These are phyloP conservation scores for Populus hybrid DNA, from an alignment of 441 rosid species.

Conservation along the genomic window DNA sequence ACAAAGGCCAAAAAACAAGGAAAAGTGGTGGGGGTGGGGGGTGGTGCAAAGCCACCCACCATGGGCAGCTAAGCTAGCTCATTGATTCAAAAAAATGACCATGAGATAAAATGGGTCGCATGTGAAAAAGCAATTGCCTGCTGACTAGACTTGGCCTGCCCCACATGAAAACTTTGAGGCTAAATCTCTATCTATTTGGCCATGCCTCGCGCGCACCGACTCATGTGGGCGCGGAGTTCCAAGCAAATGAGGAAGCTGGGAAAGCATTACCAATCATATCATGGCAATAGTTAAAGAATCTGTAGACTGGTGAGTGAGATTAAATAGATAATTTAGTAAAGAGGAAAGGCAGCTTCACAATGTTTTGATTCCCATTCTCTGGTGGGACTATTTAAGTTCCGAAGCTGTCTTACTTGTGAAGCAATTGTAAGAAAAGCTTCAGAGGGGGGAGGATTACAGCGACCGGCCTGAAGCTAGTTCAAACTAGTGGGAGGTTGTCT, in stretches of 20 bases:
- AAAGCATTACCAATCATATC: no score
- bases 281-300: no score
- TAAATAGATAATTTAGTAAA: neutral
- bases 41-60: constrained; percentile 14
- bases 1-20: constrained; percentile 14
- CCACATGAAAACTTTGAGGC: neutral
- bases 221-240: no score
- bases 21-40: constrained; percentile 1
- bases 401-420: neutral
- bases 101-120: constrained; percentile 33
- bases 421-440: neutral
- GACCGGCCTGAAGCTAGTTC: constrained; percentile 87
- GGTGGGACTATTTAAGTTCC: neutral
- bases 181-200: no score
- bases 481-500: constrained; percentile 88
- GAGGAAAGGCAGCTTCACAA: constrained; percentile 3
- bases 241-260: no score
- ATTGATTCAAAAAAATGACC: constrained; percentile 25
- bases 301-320: no score
- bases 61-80: constrained; percentile 24
- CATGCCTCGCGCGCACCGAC: no score
- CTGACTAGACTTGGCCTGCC: constrained; percentile 19
- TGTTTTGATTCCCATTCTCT: neutral
- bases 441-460: constrained; percentile 27
- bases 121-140: constrained; percentile 31